Conservation (phyloP, 352 stramenopile genomes). For the Globisporangium spiculum region DNA sequence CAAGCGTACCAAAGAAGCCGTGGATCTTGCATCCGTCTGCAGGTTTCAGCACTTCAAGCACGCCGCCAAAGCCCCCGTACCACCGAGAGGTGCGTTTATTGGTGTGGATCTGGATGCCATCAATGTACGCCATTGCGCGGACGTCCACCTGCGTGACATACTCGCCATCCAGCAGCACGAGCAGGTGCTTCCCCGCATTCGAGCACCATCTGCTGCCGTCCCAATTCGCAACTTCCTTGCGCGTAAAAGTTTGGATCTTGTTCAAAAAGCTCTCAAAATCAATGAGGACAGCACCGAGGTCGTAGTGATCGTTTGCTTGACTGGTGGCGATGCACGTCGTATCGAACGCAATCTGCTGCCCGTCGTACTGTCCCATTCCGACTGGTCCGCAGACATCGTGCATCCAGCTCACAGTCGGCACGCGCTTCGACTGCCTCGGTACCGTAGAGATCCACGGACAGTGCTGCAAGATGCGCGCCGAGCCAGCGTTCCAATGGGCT, state of each 20-base stretch:
- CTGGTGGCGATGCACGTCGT: background rate
- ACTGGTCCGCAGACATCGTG: slow-evolving; percentile 46
- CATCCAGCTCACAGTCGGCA: slow-evolving; percentile 40
- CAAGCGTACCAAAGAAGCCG: slow-evolving; percentile 51
- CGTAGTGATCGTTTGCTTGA: background rate
- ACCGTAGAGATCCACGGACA: slow-evolving; percentile 53
- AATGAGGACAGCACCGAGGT: slow-evolving; percentile 48
- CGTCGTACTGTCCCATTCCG: slow-evolving; percentile 38
- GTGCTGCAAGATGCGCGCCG: slow-evolving; percentile 44
- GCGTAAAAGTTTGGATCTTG: slow-evolving; percentile 37
- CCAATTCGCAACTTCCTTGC: slow-evolving; percentile 20
- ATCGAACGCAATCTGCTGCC: slow-evolving; percentile 36
- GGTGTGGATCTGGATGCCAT: slow-evolving; percentile 64
- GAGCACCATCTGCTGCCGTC: slow-evolving; percentile 22
- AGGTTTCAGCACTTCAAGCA: slow-evolving; percentile 38
- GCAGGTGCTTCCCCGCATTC: slow-evolving; percentile 32
- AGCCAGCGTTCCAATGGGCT: slow-evolving; percentile 58
- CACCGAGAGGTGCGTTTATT: slow-evolving; percentile 55
- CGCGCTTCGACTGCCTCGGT: slow-evolving; percentile 27
- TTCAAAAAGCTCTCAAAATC: slow-evolving; percentile 42
- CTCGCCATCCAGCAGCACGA: slow-evolving; percentile 43
- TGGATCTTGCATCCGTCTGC: slow-evolving; percentile 40
- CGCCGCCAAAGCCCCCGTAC: slow-evolving; percentile 55
- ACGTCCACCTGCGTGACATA: slow-evolving; percentile 54
- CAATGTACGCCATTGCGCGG: slow-evolving; percentile 56